These are phyloP conservation scores for Micractinium sp. DNA, from an alignment of 139 green algal genomes.

Conservation along the genomic window DNA sequence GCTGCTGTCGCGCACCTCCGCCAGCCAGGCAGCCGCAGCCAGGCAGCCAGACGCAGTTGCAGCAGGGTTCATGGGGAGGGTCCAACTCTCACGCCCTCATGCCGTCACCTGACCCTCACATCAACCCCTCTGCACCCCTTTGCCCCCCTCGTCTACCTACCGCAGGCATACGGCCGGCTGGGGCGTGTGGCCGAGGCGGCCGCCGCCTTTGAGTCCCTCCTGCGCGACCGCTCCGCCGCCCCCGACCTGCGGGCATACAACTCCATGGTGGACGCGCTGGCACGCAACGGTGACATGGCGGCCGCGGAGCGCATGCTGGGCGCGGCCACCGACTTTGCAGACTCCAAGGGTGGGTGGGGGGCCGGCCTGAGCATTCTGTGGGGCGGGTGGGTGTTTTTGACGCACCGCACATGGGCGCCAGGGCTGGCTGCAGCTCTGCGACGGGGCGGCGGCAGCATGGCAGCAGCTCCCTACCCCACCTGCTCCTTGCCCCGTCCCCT, in stretches of 20 bases:
- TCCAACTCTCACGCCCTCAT: not conserved
- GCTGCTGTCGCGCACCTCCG: not conserved
- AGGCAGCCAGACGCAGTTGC: not conserved
- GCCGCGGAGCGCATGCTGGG: slow-evolving; percentile 58
- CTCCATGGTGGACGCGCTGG: slow-evolving; percentile 61
- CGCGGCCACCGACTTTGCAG: slow-evolving; percentile 24
- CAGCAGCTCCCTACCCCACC: too few relatives aligned
- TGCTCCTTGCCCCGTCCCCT: not conserved
- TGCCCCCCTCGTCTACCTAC: not conserved
- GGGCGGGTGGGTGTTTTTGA: not conserved
- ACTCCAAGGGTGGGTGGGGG: slow-evolving; percentile 25
- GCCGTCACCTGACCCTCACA: not conserved
- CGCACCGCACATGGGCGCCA: not conserved
- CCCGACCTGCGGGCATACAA: slow-evolving; percentile 59
- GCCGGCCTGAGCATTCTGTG: too few relatives aligned
- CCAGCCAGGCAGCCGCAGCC: too few relatives aligned
- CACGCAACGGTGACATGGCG: slow-evolving; percentile 50
- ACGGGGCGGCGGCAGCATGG: not conserved
- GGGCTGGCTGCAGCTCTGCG: not conserved
- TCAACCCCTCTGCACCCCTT: not conserved
- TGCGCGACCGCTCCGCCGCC: slow-evolving; percentile 33
- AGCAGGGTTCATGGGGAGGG: too few relatives aligned
- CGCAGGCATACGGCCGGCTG: slow-evolving; percentile 34
- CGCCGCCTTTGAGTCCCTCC: slow-evolving; percentile 56
- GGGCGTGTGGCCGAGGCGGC: slow-evolving; percentile 34